A percentile compares a stretch with the other conserved stretches of the same genome.
These are phyloP conservation scores for Brassica carinata DNA, from an alignment of 345 rosid species.

Conservation along the genomic window DNA sequence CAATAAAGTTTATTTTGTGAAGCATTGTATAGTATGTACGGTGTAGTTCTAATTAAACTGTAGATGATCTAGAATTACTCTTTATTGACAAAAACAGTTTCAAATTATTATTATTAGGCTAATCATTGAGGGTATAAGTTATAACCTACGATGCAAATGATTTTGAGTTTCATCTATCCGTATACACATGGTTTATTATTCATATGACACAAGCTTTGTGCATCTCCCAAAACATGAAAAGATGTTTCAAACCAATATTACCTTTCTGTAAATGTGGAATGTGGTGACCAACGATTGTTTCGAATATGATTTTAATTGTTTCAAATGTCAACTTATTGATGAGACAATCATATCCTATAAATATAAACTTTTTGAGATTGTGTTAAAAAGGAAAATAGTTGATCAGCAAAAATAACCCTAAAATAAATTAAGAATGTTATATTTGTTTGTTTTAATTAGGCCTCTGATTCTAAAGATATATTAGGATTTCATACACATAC, in stretches of 20 bases:
- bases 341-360: neutral
- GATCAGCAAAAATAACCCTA: neutral
- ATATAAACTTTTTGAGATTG: neutral
- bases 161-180: neutral
- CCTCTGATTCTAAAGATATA: neutral
- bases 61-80: neutral
- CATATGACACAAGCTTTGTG: neutral
- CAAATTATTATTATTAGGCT: neutral
- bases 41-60: neutral
- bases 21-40: neutral
- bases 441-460: neutral
- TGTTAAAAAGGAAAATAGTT: neutral
- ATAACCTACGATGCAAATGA: neutral
- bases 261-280: neutral
- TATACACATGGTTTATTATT: neutral
- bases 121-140: neutral
- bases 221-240: neutral
- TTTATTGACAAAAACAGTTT: neutral
- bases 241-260: neutral
- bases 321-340: neutral
- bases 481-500: neutral
- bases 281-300: neutral
- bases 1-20: neutral
- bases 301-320: neutral
- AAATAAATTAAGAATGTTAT: slow-evolving; percentile 1